These are phyloP conservation scores for Onygenales sp. DNA, from an alignment of 2,329 filamentous ascomycete species.

Conservation along the genomic window DNA sequence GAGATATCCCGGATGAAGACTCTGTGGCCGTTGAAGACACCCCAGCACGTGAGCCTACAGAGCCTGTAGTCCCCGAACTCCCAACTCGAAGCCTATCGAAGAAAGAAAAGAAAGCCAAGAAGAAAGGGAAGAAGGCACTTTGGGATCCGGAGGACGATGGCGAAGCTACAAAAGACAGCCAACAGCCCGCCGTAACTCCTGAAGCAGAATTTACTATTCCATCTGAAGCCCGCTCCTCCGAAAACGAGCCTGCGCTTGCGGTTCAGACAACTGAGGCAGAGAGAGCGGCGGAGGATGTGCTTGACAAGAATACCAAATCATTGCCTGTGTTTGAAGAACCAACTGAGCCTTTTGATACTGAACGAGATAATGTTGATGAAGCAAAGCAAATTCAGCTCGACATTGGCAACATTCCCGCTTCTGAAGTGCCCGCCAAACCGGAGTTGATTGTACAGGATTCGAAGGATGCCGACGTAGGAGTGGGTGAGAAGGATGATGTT, in stretches of 20 bases:
- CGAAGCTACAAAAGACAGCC: neutral
- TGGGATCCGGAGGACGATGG: neutral
- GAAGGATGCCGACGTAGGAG: neutral
- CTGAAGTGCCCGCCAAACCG: neutral
- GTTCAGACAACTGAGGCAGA: neutral
- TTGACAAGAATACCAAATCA: neutral
- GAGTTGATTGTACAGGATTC: neutral
- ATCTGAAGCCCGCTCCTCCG: neutral
- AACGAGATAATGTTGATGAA: neutral
- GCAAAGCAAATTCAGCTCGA: neutral
- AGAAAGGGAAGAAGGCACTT: constrained; percentile 12
- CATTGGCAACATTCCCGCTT: neutral
- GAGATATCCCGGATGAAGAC: neutral
- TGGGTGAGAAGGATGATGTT: constrained; percentile 10
- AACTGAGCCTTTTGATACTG: neutral
- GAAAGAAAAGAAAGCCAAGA: constrained; percentile 14
- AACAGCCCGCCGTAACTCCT: neutral
- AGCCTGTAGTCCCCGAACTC: constrained; percentile 1
- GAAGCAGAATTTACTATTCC: neutral
- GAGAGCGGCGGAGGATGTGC: neutral
- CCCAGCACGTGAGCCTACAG: neutral
- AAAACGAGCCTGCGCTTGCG: neutral
- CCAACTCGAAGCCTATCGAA: constrained; percentile 13
- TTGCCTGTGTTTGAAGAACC: neutral
- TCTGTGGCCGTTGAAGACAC: neutral